Percentiles rank a stretch among this genome's conserved stretches.
Conservation (phyloP, 495 filamentous ascomycete species). For the Xylaria sp. region DNA sequence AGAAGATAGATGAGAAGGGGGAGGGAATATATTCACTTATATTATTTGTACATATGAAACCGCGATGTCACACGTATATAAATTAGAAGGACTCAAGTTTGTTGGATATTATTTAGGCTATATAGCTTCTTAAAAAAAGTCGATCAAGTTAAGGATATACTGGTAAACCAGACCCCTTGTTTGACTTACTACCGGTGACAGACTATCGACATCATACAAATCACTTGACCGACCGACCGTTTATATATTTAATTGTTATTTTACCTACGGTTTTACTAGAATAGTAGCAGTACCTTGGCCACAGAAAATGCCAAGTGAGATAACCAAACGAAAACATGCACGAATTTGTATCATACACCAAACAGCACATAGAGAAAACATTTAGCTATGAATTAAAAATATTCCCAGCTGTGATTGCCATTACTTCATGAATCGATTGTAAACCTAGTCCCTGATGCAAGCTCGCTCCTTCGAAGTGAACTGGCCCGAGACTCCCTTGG, state of each 20-base stretch:
- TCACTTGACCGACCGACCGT: background rate
- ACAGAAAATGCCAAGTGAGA: background rate
- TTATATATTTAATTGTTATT: background rate
- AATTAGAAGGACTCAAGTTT: background rate
- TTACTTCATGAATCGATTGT: conserved; percentile 18
- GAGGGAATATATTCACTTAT: background rate
- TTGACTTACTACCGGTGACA: background rate
- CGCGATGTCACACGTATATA: conserved; percentile 17
- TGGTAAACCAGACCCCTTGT: background rate
- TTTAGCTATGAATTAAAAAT: conserved; percentile 10
- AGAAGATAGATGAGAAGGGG: background rate
- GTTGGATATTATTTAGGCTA: conserved; percentile 5
- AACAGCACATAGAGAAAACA: background rate
- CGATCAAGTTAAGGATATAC: background rate
- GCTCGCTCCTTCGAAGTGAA: background rate
- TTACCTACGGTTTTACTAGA: background rate
- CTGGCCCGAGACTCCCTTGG: background rate
- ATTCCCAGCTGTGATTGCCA: conserved; percentile 18
- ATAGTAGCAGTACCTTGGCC: background rate
- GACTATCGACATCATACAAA: background rate
- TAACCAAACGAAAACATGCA: background rate
- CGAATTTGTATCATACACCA: background rate
- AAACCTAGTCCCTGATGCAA: background rate
- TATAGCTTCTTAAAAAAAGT: background rate
- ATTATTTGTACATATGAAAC: conserved; percentile 24